Conservation (phyloP, 2,329 filamentous ascomycete species). For the Colletotrichum scovillei region DNA sequence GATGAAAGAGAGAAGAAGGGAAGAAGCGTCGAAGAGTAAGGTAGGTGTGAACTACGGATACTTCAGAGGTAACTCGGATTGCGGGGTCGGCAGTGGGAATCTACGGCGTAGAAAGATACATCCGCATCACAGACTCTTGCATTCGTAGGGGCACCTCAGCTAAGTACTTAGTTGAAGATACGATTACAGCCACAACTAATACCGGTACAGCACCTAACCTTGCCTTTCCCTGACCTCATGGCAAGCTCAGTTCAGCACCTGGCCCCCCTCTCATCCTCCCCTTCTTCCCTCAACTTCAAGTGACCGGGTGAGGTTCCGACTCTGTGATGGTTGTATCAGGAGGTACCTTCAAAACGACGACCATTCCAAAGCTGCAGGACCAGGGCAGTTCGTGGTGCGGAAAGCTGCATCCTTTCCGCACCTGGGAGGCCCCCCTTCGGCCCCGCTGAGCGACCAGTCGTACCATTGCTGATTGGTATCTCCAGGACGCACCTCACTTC, state of each 20-base stretch:
- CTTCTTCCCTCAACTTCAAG: neutral
- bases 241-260: neutral
- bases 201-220: neutral
- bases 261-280: neutral
- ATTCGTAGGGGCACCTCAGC: neutral
- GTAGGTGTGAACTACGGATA: slow-evolving; percentile 28
- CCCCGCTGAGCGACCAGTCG: slow-evolving; percentile 10
- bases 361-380: neutral
- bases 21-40: neutral
- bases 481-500: neutral
- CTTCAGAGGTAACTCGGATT: slow-evolving; percentile 13
- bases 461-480: slow-evolving; percentile 24
- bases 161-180: neutral
- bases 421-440: slow-evolving; percentile 8
- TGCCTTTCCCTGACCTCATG: neutral
- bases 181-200: neutral
- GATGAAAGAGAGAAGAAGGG: slow-evolving; percentile 13
- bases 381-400: slow-evolving; percentile 10
- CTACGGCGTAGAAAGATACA: slow-evolving; percentile 13
- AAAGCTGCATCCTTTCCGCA: slow-evolving; percentile 21
- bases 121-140: neutral
- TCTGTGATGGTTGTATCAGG: neutral
- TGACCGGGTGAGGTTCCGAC: neutral
- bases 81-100: slow-evolving; percentile 34
- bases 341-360: slow-evolving; percentile 9